Percentiles rank a stretch among this genome's conserved stretches.
Conservation (phyloP, 371 early-diverging fungal species). For the Mucor irregularis region DNA sequence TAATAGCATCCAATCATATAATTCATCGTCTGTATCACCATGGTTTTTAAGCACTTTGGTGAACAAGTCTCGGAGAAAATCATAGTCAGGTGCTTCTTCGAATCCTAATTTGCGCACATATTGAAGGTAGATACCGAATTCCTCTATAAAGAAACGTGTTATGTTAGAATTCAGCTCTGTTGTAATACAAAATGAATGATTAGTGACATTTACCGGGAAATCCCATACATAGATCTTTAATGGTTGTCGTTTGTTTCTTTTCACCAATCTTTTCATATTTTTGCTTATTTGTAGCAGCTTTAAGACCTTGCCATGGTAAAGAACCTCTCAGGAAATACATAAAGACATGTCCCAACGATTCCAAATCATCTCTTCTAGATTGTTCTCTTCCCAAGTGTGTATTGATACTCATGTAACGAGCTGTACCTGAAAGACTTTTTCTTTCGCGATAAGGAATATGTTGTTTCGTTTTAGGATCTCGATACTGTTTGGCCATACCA, state of each 20-base stretch:
- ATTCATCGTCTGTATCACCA: slow-evolving; percentile 83
- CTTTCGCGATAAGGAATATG: slow-evolving; percentile 90
- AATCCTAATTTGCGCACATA: slow-evolving; percentile 93
- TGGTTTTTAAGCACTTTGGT: slow-evolving; percentile 76
- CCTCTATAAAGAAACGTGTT: slow-evolving; percentile 49
- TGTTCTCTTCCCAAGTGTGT: slow-evolving; percentile 97
- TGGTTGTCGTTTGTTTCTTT: slow-evolving; percentile 91
- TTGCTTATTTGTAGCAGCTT: slow-evolving; percentile 98
- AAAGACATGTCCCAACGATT: slow-evolving; percentile 98
- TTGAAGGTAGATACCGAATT: slow-evolving; percentile 89
- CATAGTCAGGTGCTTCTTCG: slow-evolving; percentile 97
- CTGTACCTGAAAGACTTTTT: slow-evolving; percentile 93
- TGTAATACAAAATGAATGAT: too few species aligned
- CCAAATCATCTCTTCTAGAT: slow-evolving; percentile 98
- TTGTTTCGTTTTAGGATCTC: slow-evolving; percentile 85
- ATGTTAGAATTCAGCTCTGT: not conserved
- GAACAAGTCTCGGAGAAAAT: slow-evolving; percentile 84
- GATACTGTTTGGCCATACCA: slow-evolving; percentile 95
- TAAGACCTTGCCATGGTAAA: slow-evolving; percentile 99
- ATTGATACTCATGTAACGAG: slow-evolving; percentile 95
- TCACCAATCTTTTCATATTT: slow-evolving; percentile 99
- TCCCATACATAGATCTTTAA: slow-evolving; percentile 90
- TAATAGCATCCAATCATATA: slow-evolving; percentile 94
- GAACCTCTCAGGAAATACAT: slow-evolving; percentile 98
- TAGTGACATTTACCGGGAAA: slow-evolving; percentile 79